Conservation (phyloP, 148 eudicot genomes). For the Oxyria digyna region DNA sequence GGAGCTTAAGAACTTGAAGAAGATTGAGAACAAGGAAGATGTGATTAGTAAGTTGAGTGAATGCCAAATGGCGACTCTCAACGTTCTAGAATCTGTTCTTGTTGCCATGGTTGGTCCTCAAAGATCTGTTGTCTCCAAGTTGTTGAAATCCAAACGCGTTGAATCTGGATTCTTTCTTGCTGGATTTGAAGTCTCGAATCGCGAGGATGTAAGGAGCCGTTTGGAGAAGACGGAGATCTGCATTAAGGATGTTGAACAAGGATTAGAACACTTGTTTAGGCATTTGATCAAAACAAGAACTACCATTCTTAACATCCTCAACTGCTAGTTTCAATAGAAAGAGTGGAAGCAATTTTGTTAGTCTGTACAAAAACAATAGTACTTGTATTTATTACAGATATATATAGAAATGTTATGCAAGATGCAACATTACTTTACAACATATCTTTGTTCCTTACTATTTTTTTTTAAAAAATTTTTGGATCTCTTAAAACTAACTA, state of each 20-base stretch:
- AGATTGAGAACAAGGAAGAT: not conserved
- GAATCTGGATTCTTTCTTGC: not conserved
- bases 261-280: not conserved
- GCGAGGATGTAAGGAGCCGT: not conserved
- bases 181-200: not conserved
- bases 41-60: not conserved
- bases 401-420: no score
- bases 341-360: not conserved
- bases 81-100: not conserved
- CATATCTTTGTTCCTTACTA: not conserved
- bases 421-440: not conserved
- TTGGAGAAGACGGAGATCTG: not conserved
- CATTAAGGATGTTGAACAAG: not conserved
- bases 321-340: not conserved
- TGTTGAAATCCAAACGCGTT: not conserved
- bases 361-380: not conserved
- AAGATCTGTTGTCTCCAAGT: not conserved
- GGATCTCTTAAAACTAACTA: no score
- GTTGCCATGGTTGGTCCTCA: not conserved
- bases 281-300: slow-evolving; percentile 6
- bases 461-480: no score
- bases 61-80: not conserved
- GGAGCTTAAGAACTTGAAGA: slow-evolving; percentile 10
- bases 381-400: not conserved
- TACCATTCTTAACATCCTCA: not conserved